A percentile compares a stretch with the other conserved stretches of the same genome.
phyloP scores from a whole-genome alignment of 306 rosid genomes.

The Medicago lupulina region DNA sequence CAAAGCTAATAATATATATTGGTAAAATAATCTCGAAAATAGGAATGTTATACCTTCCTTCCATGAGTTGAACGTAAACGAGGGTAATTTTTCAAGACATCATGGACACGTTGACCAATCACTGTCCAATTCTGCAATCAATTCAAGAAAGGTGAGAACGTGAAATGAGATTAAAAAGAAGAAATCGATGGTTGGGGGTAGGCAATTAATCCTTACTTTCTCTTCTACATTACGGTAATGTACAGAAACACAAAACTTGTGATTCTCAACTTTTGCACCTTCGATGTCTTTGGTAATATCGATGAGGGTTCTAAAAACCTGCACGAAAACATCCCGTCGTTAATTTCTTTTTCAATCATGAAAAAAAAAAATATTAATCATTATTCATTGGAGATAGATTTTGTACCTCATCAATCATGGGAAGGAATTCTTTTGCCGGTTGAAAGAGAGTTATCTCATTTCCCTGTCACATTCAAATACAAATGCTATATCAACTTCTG shows the following conservation, averaged over 20 bases:
- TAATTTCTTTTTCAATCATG: neutral
- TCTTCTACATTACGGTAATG: slow-evolving; percentile 96
- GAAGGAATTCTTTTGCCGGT: slow-evolving; percentile 85
- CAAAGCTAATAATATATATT: neutral
- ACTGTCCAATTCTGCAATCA: slow-evolving; percentile 75
- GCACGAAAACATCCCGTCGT: slow-evolving; percentile 22
- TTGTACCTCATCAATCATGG: slow-evolving; percentile 82
- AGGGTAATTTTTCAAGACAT: slow-evolving; percentile 73
- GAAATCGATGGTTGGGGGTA: slow-evolving; percentile 10
- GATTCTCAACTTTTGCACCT: slow-evolving; percentile 88
- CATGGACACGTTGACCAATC: slow-evolving; percentile 86
- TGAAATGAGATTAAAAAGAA: neutral
- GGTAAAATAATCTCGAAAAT: neutral
- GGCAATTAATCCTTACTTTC: slow-evolving; percentile 52
- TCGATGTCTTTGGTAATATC: slow-evolving; percentile 70
- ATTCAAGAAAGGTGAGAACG: slow-evolving; percentile 21
- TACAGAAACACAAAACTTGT: slow-evolving; percentile 94
- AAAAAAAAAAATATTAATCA: neutral
- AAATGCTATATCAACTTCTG: neutral
- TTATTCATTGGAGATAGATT: neutral
- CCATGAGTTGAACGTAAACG: slow-evolving; percentile 86
- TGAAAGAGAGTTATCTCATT: slow-evolving; percentile 85
- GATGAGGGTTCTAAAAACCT: slow-evolving; percentile 87
- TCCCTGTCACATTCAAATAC: slow-evolving; percentile 55
- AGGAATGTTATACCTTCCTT: slow-evolving; percentile 66